phyloP scores from a whole-genome alignment of 1,284 basidiomycete species.

The Ceratobasidium sp. region DNA sequence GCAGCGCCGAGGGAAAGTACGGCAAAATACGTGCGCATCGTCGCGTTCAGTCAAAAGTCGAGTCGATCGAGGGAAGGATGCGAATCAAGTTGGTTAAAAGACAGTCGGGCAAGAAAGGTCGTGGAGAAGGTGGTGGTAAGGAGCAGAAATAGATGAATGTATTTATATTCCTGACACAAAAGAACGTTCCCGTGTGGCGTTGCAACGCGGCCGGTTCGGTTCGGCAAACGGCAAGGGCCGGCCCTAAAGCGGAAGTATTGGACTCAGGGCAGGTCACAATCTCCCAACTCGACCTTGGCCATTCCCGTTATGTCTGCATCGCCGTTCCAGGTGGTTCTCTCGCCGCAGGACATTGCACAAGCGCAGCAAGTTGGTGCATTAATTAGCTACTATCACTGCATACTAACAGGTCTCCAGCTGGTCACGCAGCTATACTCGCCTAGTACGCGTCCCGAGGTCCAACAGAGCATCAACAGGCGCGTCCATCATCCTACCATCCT shows the following conservation, averaged over 20 bases:
- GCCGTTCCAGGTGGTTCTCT: slow-evolving; percentile 35
- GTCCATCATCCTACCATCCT: slow-evolving; percentile 25
- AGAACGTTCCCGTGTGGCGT: neutral
- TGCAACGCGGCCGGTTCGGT: no score
- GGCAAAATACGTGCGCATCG: slow-evolving; percentile 7
- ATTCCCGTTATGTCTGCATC: slow-evolving; percentile 39
- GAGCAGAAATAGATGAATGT: neutral
- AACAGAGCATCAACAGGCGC: slow-evolving; percentile 44
- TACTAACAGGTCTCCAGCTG: neutral
- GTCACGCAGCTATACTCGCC: slow-evolving; percentile 32
- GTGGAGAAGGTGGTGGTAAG: slow-evolving; percentile 1
- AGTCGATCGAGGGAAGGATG: neutral
- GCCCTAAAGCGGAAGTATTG: neutral
- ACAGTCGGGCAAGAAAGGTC: slow-evolving; percentile 6
- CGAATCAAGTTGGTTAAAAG: neutral
- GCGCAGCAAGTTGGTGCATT: slow-evolving; percentile 22
- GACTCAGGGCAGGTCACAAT: slow-evolving; percentile 30
- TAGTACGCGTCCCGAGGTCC: slow-evolving; percentile 39
- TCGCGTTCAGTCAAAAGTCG: neutral
- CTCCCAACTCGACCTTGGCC: no score
- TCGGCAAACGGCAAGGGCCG: neutral
- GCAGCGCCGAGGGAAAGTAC: slow-evolving; percentile 28
- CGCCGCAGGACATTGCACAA: slow-evolving; percentile 39
- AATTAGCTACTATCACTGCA: neutral
- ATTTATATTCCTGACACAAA: neutral